These are phyloP conservation scores for Nemania diffusa DNA, from an alignment of 2,329 filamentous ascomycete genomes.

Conservation along the genomic window DNA sequence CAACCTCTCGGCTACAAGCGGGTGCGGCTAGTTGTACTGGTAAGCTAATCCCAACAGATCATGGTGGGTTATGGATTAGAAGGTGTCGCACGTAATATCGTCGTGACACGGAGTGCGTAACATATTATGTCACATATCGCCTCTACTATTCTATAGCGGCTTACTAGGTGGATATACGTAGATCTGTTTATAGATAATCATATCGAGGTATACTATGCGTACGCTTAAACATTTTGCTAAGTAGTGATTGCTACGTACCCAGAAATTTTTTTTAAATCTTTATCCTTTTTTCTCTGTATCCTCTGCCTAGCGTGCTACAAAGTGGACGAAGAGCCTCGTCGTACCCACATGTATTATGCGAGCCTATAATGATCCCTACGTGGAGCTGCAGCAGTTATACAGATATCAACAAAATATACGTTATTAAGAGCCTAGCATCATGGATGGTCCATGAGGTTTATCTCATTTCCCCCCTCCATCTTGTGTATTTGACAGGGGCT, in stretches of 20 bases:
- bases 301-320: no score
- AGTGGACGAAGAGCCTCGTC: no score
- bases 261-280: neutral
- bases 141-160: neutral
- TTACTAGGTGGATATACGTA: neutral
- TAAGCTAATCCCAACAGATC: neutral
- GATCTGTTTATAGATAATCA: neutral
- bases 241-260: no score
- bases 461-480: neutral
- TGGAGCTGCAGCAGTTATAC: neutral
- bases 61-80: neutral
- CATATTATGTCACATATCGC: neutral
- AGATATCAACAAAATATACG: neutral
- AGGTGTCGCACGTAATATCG: neutral
- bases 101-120: neutral
- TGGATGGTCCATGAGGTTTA: neutral
- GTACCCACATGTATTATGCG: neutral
- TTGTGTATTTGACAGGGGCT: neutral
- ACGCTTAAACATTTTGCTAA: neutral
- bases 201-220: neutral
- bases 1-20: neutral
- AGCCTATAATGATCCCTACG: slow-evolving; percentile 11
- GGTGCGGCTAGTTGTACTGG: neutral
- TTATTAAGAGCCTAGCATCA: neutral
- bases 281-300: neutral